Evolutionary conservation across 2,329 filamentous ascomycete species (phyloP), one percentile per base, ranked within the genome.

Genomic region (Penicillium sp.): DNA sequence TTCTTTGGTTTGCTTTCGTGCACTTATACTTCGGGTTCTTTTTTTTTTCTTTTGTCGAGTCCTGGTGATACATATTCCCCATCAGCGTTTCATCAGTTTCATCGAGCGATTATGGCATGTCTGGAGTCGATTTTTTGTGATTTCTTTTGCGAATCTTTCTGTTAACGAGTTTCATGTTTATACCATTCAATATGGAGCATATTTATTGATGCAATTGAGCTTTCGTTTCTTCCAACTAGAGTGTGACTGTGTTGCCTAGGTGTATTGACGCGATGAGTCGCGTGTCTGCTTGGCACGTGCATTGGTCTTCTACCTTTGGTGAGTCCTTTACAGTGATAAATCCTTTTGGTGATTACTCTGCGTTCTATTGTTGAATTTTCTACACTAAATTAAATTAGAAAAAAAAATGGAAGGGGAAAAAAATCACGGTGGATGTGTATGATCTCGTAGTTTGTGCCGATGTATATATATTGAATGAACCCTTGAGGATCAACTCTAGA

Each of bases 1-100:
- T 17, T 3, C 6, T 54, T 38, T 41, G 5, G 4, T 46, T 58
- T 29, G 76, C 76, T 63, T 58, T 80, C 61, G 77, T 62, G 75
- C 78, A 38, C 75, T 75, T 59, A 78, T 69, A 65, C 37, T 33
- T 55, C 15, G 48, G 10, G 35, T 15, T 3, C 40, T 21, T 59
- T 21, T 41, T 21, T 58, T 21, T 50, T 33, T 56, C 27, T 56
- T 52, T 54, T 51, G 50, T 35, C 52, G 56, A 52, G 55, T 53
- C 45, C 48, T 61, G 45, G 25, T 64, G 59, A 58, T 66, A 60
- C 62, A 53, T 66, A 55, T 64, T 61, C 49, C 51, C 57, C 47
- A 21, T 56, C 55, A 48, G 65, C 60, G 56, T 64, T 66, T 60
- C 21, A 23, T 48, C 21, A 4, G 31, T 48, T 52, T 42, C 40